Evolutionary conservation across 164 flowering plant genomes (phyloP).

Genomic region (Cinnamomum micranthum): DNA sequence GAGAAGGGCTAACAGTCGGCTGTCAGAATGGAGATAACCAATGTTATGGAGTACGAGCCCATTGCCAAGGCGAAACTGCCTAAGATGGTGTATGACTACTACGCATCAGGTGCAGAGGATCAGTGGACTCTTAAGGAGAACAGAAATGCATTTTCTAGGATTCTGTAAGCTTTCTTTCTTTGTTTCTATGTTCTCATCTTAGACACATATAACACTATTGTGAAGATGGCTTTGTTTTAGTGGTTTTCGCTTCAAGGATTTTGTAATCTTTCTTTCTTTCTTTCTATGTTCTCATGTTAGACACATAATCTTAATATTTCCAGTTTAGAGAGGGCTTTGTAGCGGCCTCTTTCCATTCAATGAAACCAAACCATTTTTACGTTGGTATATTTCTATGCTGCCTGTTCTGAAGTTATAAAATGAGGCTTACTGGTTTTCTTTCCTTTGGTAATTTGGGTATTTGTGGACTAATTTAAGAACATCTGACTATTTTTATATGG

Average conservation of each 20-base stretch:
- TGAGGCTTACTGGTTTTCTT: no score
- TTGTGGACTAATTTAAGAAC: background rate
- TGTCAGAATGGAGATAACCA: constrained; percentile 66
- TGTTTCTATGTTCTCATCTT: background rate
- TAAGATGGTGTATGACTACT: constrained; percentile 88
- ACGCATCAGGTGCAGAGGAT: constrained; percentile 98
- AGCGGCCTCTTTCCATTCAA: no score
- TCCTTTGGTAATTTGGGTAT: no score
- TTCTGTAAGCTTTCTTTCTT: constrained; percentile 49
- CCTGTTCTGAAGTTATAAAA: no score
- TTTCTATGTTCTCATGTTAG: background rate
- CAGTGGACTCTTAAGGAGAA: constrained; percentile 88
- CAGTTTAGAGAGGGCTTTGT: no score
- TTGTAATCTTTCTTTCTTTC: background rate
- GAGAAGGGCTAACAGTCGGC: background rate
- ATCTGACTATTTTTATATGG: background rate
- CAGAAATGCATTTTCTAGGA: constrained; percentile 75
- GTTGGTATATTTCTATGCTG: no score
- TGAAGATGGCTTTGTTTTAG: background rate
- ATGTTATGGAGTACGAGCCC: constrained; percentile 71
- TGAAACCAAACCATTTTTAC: no score
- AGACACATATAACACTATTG: background rate
- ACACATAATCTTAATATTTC: no score
- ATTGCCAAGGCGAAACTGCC: constrained; percentile 85
- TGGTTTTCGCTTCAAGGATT: background rate